Percentiles rank a stretch among this genome's conserved stretches.
Conservation (phyloP, 208 protist species). For the Leishmania tarentolae region DNA sequence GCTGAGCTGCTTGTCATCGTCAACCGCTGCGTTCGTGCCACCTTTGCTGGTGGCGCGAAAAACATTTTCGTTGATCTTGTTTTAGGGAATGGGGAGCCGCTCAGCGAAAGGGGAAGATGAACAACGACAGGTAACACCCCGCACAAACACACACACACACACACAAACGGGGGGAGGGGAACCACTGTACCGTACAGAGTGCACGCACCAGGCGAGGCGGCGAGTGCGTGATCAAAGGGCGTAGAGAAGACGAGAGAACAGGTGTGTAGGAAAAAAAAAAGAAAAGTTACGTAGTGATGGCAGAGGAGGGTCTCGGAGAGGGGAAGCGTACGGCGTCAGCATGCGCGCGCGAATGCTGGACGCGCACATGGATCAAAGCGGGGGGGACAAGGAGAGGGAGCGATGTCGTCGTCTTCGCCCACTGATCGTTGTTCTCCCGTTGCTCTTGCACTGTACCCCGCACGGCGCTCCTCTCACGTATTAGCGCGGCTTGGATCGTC, state of each 20-base stretch:
- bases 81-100: not conserved
- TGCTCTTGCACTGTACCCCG: not conserved
- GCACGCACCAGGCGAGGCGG: not conserved
- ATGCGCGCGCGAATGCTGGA: not conserved
- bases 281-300: not conserved
- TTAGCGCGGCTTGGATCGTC: not conserved
- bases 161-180: not conserved
- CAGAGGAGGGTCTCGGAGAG: not conserved
- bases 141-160: not conserved
- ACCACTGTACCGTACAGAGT: too few species aligned
- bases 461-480: not conserved
- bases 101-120: not conserved
- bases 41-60: conserved; percentile 63
- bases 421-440: not conserved
- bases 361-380: not conserved
- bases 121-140: too few species aligned
- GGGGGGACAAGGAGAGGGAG: not conserved
- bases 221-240: not conserved
- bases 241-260: not conserved
- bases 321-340: not conserved
- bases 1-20: conserved; percentile 20
- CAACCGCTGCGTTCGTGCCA: conserved; percentile 72
- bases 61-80: conserved; percentile 39
- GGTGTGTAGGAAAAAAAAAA: not conserved
- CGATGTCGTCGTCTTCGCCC: not conserved